A percentile compares a stretch with the other conserved stretches of the same genome.
These are phyloP conservation scores for Tuber microsphaerosporum DNA, from an alignment of 495 filamentous ascomycete genomes.

Conservation along the genomic window DNA sequence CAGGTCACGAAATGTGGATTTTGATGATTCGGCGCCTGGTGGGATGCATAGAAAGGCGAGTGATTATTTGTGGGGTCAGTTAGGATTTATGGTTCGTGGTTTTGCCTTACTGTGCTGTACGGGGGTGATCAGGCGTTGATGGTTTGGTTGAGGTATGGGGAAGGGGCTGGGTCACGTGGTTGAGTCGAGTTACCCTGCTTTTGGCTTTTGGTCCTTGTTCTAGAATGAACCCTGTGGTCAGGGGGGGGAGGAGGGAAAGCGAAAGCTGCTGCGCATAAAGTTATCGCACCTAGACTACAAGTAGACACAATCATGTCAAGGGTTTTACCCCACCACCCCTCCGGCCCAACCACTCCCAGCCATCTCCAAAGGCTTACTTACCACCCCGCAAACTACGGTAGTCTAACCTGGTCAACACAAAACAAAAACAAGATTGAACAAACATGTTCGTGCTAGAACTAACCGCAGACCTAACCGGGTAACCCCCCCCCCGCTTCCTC, in stretches of 20 bases:
- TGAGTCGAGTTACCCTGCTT: background rate
- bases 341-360: background rate
- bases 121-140: background rate
- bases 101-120: background rate
- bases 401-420: background rate
- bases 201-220: background rate
- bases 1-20: background rate
- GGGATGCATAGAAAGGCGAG: background rate
- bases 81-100: background rate
- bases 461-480: constrained; percentile 72
- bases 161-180: background rate
- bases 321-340: constrained; percentile 10
- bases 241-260: no score
- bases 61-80: background rate
- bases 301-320: background rate
- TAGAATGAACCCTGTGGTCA: no score
- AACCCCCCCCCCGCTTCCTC: constrained; percentile 1
- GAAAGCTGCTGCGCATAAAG: no score
- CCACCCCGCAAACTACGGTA: background rate
- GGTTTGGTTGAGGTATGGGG: background rate
- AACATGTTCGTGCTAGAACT: constrained; percentile 71
- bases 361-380: constrained; percentile 4
- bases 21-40: background rate
- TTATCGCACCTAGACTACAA: no score
- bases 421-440: background rate